Percentiles rank a stretch among this genome's conserved stretches.
Evolutionary conservation across 176 grass and related monocot genomes (phyloP).

Genomic region (Avena eriantha): DNA sequence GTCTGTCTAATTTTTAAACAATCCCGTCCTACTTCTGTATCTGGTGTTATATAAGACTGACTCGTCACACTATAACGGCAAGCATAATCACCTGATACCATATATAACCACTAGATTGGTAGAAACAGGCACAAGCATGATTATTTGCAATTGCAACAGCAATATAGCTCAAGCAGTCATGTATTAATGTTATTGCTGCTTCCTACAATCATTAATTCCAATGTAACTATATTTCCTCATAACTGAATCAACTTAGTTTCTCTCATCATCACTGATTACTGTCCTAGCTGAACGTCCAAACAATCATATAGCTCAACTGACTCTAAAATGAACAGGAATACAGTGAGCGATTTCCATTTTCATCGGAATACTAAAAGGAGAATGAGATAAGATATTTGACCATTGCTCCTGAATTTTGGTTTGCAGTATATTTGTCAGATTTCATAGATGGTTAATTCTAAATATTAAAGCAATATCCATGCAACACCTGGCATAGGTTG

Average conservation of each 20-base stretch:
- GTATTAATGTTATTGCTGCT: neutral
- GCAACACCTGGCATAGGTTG: too few relatives aligned
- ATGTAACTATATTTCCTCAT: too few relatives aligned
- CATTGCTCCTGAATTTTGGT: too few relatives aligned
- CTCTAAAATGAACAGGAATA: too few relatives aligned
- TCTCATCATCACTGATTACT: slow-evolving; percentile 3
- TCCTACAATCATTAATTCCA: neutral
- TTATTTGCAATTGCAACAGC: neutral
- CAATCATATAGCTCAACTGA: slow-evolving; percentile 10
- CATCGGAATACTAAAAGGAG: too few relatives aligned
- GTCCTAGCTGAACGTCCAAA: slow-evolving; percentile 6
- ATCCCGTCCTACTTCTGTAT: neutral
- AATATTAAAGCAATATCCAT: too few relatives aligned
- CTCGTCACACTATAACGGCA: neutral
- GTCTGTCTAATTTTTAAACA: neutral
- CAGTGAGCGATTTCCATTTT: too few relatives aligned
- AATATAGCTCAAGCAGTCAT: neutral
- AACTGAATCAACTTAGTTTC: slow-evolving; percentile 13
- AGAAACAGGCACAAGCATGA: neutral
- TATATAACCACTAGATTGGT: neutral
- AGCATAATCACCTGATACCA: neutral
- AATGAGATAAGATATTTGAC: too few relatives aligned
- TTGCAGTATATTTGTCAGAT: too few relatives aligned
- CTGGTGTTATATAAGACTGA: neutral
- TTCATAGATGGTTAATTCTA: too few relatives aligned